Base-by-base conservation (phyloP, 2,329 filamentous ascomycete species). In the Neonectria punicea region DNA sequence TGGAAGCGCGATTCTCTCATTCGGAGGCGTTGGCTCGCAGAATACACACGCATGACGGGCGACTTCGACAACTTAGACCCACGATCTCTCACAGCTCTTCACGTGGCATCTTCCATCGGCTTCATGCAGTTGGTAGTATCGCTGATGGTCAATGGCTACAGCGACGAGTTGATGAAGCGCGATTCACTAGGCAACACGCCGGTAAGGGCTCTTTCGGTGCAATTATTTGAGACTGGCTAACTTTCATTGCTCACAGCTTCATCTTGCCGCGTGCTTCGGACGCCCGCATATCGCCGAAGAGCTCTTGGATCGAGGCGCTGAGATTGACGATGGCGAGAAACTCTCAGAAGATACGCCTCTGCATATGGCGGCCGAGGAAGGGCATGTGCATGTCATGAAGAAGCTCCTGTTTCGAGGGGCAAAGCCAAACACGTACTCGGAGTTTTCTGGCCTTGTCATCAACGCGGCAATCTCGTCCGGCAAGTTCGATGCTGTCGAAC, bases 401-500 rank as follows among this genome's bases (percentile, higher is more conserved):
- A 80, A 79, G 54, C 70, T 83, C 3, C 68, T 83, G 0, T 61
- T 78, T 14, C 71, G 77, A 61, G 76, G 77, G 6, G 81, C 80
- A 2, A 71, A 81, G 34, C 71, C 78, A 1, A 80, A 82, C 47
- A 79, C 80, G 1, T 28, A 66, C 61, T 50, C 71, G 68, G 7
- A 54, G 65, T 1, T 70, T 70, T 22, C 73, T 71, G 57, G 80
- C 0, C 77, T 76, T 0, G 80, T 82, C 0, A 76, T 83, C 16
- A 82, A 81, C 43, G 76, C 80, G 1, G 81, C 81, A 1, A 83
- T 83, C 10, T 74, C 72, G 10, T 82, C 80, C 1, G 80, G 81
- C 4, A 82, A 81, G 16, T 72, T 75, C 8, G 80, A 76, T 1
- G 80, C 80, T 0, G 80, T 82, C 2, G 77, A 78, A 60, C 68